Evolutionary conservation across 2,329 filamentous ascomycete species (phyloP).

Genomic region (Periglandula ipomoeae): DNA sequence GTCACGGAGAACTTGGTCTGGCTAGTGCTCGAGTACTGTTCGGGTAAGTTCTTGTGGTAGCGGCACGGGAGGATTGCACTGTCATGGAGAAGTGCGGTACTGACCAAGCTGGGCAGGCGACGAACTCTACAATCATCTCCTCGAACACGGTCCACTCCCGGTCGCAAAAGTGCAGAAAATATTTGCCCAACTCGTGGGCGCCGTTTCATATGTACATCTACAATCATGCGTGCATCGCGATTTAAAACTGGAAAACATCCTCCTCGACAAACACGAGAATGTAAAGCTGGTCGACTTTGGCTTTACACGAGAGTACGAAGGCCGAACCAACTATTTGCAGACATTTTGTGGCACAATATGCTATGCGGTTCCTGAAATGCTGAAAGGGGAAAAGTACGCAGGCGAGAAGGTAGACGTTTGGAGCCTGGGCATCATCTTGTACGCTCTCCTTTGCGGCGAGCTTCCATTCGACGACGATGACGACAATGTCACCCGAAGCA

Average conservation of each 20-base stretch:
- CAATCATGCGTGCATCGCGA: slow-evolving; percentile 96
- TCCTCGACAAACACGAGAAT: slow-evolving; percentile 93
- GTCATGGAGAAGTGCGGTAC: too few relatives aligned
- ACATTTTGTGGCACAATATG: slow-evolving; percentile 97
- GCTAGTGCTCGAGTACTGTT: slow-evolving; percentile 94
- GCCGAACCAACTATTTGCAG: slow-evolving; percentile 86
- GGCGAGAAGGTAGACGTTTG: slow-evolving; percentile 97
- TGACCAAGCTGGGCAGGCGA: slow-evolving; percentile 52
- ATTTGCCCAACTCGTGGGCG: slow-evolving; percentile 90
- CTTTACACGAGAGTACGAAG: slow-evolving; percentile 95
- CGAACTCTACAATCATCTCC: slow-evolving; percentile 93
- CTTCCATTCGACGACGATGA: slow-evolving; percentile 95
- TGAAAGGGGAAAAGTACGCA: slow-evolving; percentile 96
- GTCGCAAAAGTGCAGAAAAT: slow-evolving; percentile 87
- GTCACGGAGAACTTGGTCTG: slow-evolving; percentile 92
- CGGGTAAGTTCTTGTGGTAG: slow-evolving; percentile 64
- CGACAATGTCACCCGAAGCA: slow-evolving; percentile 74
- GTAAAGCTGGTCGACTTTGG: slow-evolving; percentile 98
- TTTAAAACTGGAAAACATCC: slow-evolving; percentile 81
- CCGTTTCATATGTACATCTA: slow-evolving; percentile 88
- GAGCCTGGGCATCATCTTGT: slow-evolving; percentile 79
- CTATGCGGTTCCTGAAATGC: slow-evolving; percentile 97
- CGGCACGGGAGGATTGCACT: too few relatives aligned
- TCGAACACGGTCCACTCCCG: slow-evolving; percentile 75
- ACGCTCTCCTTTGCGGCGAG: slow-evolving; percentile 73